Evolutionary conservation across 2,329 filamentous ascomycete species (phyloP).

Genomic region (Talaromyces sp.): DNA sequence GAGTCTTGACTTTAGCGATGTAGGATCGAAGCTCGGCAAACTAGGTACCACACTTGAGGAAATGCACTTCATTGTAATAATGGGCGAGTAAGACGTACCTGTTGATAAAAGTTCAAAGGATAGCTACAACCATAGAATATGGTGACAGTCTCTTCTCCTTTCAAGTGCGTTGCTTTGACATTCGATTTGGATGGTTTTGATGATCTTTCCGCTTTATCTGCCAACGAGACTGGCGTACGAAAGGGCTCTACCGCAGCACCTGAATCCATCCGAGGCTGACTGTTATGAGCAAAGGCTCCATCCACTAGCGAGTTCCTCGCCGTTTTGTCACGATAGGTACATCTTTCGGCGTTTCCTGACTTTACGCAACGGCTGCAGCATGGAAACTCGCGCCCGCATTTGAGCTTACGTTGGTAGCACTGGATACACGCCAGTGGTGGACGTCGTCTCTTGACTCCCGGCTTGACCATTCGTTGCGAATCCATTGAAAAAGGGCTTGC

Average conservation of each 20-base stretch:
- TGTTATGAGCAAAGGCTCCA: background rate
- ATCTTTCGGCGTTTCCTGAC: conserved; percentile 1
- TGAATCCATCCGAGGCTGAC: background rate
- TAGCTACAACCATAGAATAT: conserved; percentile 11
- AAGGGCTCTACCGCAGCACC: background rate
- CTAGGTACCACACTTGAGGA: background rate
- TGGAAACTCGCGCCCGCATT: conserved; percentile 10
- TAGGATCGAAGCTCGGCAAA: conserved; percentile 11
- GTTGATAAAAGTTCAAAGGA: conserved; percentile 11
- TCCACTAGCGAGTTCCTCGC: background rate
- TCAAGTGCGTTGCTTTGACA: conserved; percentile 1
- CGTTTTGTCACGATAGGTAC: conserved; percentile 4
- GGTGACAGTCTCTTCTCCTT: conserved; percentile 6
- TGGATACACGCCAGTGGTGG: conserved; percentile 11
- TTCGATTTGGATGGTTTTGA: background rate
- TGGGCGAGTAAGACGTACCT: background rate
- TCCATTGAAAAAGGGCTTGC: background rate
- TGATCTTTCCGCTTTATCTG: background rate
- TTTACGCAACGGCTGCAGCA: conserved; percentile 8
- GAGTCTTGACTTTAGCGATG: conserved; percentile 7
- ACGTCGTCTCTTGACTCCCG: conserved; percentile 1
- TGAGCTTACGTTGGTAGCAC: conserved; percentile 11
- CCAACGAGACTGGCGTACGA: background rate
- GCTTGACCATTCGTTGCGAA: background rate
- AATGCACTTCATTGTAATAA: background rate